Evolutionary conservation across 2,329 filamentous ascomycete species (phyloP).

Genomic region (Cladobotryum mycophilum): DNA sequence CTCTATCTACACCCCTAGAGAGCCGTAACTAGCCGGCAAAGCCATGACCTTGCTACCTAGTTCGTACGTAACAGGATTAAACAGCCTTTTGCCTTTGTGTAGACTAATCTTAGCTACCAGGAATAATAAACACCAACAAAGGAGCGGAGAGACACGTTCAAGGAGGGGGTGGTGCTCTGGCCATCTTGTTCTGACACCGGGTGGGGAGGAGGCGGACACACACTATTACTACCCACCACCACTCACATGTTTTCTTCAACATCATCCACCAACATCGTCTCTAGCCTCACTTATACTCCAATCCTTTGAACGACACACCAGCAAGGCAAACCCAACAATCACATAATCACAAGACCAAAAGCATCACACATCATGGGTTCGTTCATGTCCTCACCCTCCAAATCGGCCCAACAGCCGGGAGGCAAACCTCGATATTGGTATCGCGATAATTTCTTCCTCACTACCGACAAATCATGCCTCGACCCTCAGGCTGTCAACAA

Average conservation of each 20-base stretch:
- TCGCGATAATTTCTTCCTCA: conserved; percentile 51
- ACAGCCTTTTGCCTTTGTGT: too few relatives aligned
- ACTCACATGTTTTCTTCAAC: neutral
- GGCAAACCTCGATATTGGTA: conserved; percentile 40
- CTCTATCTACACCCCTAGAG: neutral
- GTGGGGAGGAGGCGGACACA: too few relatives aligned
- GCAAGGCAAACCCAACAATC: neutral
- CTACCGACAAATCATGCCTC: conserved; percentile 52
- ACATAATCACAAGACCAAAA: neutral
- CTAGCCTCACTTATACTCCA: neutral
- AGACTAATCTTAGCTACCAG: too few relatives aligned
- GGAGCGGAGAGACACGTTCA: too few relatives aligned
- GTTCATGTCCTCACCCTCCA: conserved; percentile 9
- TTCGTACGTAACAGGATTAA: too few relatives aligned
- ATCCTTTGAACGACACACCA: neutral
- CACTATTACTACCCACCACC: neutral
- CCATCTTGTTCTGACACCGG: too few relatives aligned
- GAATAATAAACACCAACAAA: too few relatives aligned
- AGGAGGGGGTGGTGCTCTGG: too few relatives aligned
- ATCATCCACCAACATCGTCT: neutral
- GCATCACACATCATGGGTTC: conserved; percentile 9
- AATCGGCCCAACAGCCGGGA: conserved; percentile 21
- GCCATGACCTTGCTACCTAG: neutral
- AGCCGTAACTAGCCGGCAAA: conserved; percentile 9
- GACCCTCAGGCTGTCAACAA: conserved; percentile 48